A percentile compares a stretch with the other conserved stretches of the same genome.
Conservation (phyloP, 2,329 filamentous ascomycete genomes). For the Stemphylium vesicarium region DNA sequence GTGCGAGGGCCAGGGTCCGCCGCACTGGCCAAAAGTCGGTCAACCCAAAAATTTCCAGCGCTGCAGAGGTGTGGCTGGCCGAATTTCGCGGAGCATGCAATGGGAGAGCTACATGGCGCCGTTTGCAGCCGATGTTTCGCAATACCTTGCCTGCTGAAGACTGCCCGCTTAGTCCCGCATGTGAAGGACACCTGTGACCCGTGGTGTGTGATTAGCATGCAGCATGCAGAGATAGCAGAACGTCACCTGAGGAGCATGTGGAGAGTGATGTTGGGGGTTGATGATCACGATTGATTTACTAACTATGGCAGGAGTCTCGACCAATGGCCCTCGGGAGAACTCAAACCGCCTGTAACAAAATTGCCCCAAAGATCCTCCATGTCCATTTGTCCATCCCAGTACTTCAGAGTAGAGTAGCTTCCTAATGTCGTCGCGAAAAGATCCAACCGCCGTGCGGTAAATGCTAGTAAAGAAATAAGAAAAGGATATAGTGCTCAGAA, state of each 20-base stretch:
- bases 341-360: constrained; percentile 26
- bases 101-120: background rate
- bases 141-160: background rate
- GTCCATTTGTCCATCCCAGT: constrained; percentile 12
- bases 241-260: constrained; percentile 25
- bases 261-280: constrained; percentile 16
- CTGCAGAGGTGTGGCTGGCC: constrained; percentile 9
- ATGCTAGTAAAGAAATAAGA: constrained; percentile 23
- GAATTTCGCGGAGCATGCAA: background rate
- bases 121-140: constrained; percentile 1
- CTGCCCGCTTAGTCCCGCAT: background rate
- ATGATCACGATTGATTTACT: constrained; percentile 32
- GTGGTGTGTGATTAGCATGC: constrained; percentile 22
- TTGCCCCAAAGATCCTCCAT: constrained; percentile 8
- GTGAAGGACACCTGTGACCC: constrained; percentile 17
- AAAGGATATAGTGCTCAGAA: constrained; percentile 40
- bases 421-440: constrained; percentile 10
- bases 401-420: constrained; percentile 34
- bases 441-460: constrained; percentile 19
- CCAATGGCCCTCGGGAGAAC: constrained; percentile 30
- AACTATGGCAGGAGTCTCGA: constrained; percentile 37
- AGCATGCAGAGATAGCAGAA: constrained; percentile 18
- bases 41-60: constrained; percentile 12
- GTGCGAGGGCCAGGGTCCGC: constrained; percentile 14
- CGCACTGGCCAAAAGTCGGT: constrained; percentile 30